phyloP scores from a whole-genome alignment of 2,329 filamentous ascomycete genomes.

The Daldinia sp. region DNA sequence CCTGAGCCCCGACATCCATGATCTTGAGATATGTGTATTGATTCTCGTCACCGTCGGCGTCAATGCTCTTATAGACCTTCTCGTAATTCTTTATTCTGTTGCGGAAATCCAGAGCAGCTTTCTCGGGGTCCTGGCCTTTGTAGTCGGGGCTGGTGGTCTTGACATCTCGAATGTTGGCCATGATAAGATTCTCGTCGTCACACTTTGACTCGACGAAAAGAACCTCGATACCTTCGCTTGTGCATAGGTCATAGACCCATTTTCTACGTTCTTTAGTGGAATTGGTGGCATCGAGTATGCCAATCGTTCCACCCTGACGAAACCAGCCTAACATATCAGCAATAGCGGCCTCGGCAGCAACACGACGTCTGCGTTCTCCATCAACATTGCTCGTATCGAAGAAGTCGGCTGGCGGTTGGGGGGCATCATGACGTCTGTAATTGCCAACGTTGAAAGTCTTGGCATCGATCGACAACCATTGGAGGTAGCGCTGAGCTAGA shows the following conservation, averaged over 20 bases:
- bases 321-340: conserved; percentile 97
- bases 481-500: conserved; percentile 87
- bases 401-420: conserved; percentile 91
- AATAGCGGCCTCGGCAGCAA: conserved; percentile 90
- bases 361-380: conserved; percentile 86
- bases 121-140: conserved; percentile 89
- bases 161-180: conserved; percentile 97
- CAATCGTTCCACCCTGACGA: conserved; percentile 79
- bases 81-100: conserved; percentile 97
- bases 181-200: conserved; percentile 94
- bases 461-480: conserved; percentile 94
- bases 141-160: conserved; percentile 98
- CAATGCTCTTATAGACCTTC: conserved; percentile 93
- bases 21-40: conserved; percentile 96
- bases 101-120: conserved; percentile 89
- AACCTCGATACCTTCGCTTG: conserved; percentile 81
- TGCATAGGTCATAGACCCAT: conserved; percentile 88
- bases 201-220: conserved; percentile 97
- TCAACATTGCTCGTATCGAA: conserved; percentile 92
- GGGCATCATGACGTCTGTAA: conserved; percentile 89
- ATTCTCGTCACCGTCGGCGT: conserved; percentile 79
- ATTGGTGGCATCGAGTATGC: conserved; percentile 96
- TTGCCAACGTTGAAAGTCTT: conserved; percentile 97
- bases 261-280: conserved; percentile 87
- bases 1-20: conserved; percentile 93